Percentiles rank a stretch among this genome's conserved stretches.
These are phyloP conservation scores for Thinopyrum obtusiflorum DNA, from an alignment of 202 grass and related monocot genomes.

Conservation along the genomic window DNA sequence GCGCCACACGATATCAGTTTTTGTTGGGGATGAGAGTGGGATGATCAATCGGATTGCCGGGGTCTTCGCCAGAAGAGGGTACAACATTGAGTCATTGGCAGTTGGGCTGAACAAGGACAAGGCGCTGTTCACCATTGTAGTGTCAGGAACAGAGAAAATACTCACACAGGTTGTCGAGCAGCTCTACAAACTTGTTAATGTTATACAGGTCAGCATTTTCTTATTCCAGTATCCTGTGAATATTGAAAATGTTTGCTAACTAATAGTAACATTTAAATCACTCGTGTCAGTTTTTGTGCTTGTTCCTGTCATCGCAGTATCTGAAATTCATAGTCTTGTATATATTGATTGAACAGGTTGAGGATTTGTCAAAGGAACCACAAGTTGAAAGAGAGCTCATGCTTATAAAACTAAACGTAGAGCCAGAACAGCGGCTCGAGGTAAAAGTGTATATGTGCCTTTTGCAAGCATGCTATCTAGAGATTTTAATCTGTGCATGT, in stretches of 20 bases:
- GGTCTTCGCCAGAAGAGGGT: slow-evolving; percentile 79
- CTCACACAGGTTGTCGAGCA: slow-evolving; percentile 67
- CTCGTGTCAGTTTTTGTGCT: not conserved
- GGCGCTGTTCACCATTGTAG: slow-evolving; percentile 76
- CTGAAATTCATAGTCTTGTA: not conserved
- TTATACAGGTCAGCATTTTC: slow-evolving; percentile 61
- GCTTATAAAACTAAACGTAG: slow-evolving; percentile 75
- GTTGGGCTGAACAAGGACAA: slow-evolving; percentile 79
- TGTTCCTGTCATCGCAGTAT: not conserved
- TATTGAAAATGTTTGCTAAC: not conserved
- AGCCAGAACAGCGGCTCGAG: slow-evolving; percentile 51
- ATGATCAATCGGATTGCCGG: slow-evolving; percentile 88
- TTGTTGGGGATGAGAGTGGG: slow-evolving; percentile 81
- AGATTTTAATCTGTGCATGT: not conserved
- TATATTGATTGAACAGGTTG: slow-evolving; percentile 42
- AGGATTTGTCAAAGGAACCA: slow-evolving; percentile 61
- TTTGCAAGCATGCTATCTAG: not conserved
- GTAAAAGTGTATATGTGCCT: slow-evolving; percentile 18
- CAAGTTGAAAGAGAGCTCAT: slow-evolving; percentile 79
- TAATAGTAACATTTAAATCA: not conserved
- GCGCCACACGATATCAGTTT: slow-evolving; percentile 72
- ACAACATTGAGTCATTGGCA: slow-evolving; percentile 82
- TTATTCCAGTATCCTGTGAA: not conserved
- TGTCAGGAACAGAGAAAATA: slow-evolving; percentile 64
- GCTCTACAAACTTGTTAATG: slow-evolving; percentile 77